Conservation (phyloP, 306 rosid species). For the Rubus parviflorus region DNA sequence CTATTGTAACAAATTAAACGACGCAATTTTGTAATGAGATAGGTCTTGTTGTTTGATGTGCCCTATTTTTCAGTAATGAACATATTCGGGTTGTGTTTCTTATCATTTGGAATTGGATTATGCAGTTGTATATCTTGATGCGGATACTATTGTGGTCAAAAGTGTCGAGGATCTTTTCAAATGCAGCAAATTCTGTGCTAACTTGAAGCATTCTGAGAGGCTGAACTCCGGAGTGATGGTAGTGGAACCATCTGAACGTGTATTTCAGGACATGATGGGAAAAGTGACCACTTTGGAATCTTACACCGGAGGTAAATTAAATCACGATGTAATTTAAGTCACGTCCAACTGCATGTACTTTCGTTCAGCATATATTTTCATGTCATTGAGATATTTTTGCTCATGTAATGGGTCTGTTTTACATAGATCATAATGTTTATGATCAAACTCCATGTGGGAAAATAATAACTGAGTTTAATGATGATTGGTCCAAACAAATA, state of each 20-base stretch:
- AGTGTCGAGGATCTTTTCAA: conserved; percentile 90
- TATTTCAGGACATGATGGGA: conserved; percentile 90
- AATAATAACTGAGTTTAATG: background rate
- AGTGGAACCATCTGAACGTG: conserved; percentile 76
- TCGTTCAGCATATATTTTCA: background rate
- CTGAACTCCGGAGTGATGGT: conserved; percentile 98
- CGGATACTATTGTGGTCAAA: conserved; percentile 90
- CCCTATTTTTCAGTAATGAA: background rate
- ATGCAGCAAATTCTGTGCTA: conserved; percentile 91
- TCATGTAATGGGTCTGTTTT: background rate
- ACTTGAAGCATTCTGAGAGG: conserved; percentile 98
- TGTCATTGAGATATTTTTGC: background rate
- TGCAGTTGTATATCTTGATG: conserved; percentile 98
- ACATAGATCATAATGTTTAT: background rate
- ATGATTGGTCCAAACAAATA: background rate
- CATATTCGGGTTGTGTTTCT: background rate
- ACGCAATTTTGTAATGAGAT: background rate
- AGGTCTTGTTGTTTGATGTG: background rate
- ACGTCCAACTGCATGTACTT: background rate
- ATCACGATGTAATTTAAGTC: conserved; percentile 7
- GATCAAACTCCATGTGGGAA: background rate
- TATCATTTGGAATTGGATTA: conserved; percentile 19
- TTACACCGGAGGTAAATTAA: conserved; percentile 80
- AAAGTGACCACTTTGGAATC: conserved; percentile 69
- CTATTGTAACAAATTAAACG: no score